Evolutionary conservation across 345 rosid genomes (phyloP), one percentile per base, ranked within the genome.

Genomic region (Clausena lansium): DNA sequence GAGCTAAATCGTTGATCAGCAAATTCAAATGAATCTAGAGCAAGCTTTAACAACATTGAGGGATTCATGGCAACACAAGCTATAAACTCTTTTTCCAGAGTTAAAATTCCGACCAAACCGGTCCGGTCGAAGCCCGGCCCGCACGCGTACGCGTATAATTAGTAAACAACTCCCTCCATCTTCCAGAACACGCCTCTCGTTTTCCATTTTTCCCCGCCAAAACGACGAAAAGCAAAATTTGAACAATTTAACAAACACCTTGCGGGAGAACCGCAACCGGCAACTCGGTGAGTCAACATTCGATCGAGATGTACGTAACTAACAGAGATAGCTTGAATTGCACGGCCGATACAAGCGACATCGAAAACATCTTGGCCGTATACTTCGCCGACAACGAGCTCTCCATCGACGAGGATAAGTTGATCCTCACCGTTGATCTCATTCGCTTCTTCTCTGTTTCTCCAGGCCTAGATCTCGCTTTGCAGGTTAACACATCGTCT

Each of bases 341-440:
- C 63, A 82, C 83, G 27, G n/a, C 76, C 69, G 83, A 85, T 74
- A 64, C 82, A 7, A n/a, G 80, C 73, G 89, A 81, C 75, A 22
- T 87, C 71, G 85, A 79, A 62, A 79, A 86, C 3, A 67, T 89
- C 15, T 82, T 92, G 73, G 83, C 89, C 62, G 59, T 83, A 11
- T 95, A 93, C 86, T 82, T 90, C 73, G 89, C 85, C 64, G 91
- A 90, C 38, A 85, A 85, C 85, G 92, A 91, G 71, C 80, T 85
- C 27, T 80, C 83, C 15, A 83, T 86, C 66, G 92, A 86, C 61
- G 89, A 89, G 73, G 90, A 86, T 67, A 82, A 77, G 76, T 70
- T 91, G 81, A 66, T 69, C 81, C 91, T 94, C 78, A 80, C 88
- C 7, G 73, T 86, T 67, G 84, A 88, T 69, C 94, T 96, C 77